Conservation (phyloP, 768 basidiomycete species). For the Tulasnella sp. region DNA sequence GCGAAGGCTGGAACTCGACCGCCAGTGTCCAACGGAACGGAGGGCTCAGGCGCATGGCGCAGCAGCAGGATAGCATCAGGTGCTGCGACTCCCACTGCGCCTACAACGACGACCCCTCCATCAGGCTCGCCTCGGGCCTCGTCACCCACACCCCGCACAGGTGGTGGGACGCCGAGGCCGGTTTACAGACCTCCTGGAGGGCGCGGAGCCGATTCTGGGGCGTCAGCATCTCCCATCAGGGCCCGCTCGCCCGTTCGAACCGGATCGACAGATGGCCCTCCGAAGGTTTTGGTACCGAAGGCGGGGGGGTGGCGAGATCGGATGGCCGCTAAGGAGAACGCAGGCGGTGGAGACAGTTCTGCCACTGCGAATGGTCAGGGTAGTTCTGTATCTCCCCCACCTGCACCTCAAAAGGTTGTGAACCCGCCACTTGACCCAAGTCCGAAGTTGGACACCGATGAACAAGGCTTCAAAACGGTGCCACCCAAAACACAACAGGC, state of each 20-base stretch:
- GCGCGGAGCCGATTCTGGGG: background rate
- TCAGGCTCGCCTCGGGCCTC: conserved; percentile 19
- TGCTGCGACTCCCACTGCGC: background rate
- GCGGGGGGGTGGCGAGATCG: conserved; percentile 54
- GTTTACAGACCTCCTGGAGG: conserved; percentile 18
- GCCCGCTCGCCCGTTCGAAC: conserved; percentile 27
- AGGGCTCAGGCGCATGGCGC: background rate
- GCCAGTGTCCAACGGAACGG: background rate
- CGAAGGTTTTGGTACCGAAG: too few relatives aligned
- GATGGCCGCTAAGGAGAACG: conserved; percentile 37
- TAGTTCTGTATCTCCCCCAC: too few relatives aligned
- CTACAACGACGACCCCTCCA: conserved; percentile 1
- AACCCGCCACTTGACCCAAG: background rate
- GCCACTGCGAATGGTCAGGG: background rate
- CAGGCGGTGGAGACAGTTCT: conserved; percentile 24
- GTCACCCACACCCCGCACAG: background rate
- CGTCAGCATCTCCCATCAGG: background rate
- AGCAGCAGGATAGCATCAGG: too few relatives aligned
- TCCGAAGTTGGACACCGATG: conserved; percentile 10
- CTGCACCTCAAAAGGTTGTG: too few relatives aligned
- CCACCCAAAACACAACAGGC: background rate
- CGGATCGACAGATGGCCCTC: conserved; percentile 26
- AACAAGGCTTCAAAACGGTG: conserved; percentile 14
- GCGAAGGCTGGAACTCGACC: background rate
- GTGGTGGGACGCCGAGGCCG: conserved; percentile 19